Base-by-base conservation (phyloP, 495 filamentous ascomycete genomes). In the Apodospora peruviana region DNA sequence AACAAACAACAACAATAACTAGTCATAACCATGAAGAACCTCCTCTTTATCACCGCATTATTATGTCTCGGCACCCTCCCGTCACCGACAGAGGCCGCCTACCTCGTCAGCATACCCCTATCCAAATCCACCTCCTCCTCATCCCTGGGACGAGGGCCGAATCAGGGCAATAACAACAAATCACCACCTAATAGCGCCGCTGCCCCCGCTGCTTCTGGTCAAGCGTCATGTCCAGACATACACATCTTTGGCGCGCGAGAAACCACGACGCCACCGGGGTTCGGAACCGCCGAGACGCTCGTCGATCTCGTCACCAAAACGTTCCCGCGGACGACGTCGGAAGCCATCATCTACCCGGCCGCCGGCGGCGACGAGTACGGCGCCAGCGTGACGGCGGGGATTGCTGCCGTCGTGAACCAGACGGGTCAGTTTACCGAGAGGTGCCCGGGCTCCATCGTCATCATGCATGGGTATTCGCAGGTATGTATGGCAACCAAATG, bases 231-330 rank as follows among this genome's bases (percentile, higher is more conserved):
- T 46, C 73, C 76, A 4, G 52, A 61, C 17, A 64, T 82, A 27
- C 81, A 82, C 48, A 68, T 81, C 22, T 76, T 84, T 45, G 79
- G 77, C 17, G 82, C 81, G 3, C 75, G 82, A 37, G 82, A 84
- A 61, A 84, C 80, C 5, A 80, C 76, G 2, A 78, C 60, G 3
- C 60, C 74, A 4, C 58, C 70, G 7, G 79, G 80, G 10, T 80
- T 76, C 54, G 80, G 80, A 5, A 72, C 76, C 4, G 59, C 73
- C 37, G 64, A 47, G 39, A 71, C 71, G 3, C 73, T 83, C 21
- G 73, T 82, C 42, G 68, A 80, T 43, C 63, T 70, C 12, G 51
- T 82, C 14, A 50, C 71, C 11, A 58, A 59, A 22, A 72, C 74
- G 16, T 76, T 77, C 50, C 55, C 73, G 0, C 73, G 71, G n/a